Percentiles rank a stretch among this genome's conserved stretches.
These are phyloP conservation scores for Malassezia yamatoensis DNA, from an alignment of 1,284 basidiomycete species.

Conservation along the genomic window DNA sequence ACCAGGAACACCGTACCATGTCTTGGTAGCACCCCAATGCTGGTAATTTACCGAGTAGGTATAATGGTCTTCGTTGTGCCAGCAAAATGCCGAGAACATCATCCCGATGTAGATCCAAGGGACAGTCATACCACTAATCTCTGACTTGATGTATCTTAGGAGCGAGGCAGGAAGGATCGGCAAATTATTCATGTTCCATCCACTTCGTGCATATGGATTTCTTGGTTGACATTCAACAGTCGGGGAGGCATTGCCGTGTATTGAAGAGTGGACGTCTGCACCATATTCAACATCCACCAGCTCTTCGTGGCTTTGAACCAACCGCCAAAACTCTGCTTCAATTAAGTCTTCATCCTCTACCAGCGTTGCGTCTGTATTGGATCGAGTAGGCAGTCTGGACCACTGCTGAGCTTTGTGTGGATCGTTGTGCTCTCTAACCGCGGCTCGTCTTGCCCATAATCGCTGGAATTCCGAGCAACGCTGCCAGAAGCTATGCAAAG, in stretches of 20 bases:
- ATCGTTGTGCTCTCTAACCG: conserved; percentile 10
- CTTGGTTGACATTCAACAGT: conserved; percentile 84
- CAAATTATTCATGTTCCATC: conserved; percentile 97
- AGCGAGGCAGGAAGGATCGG: conserved; percentile 79
- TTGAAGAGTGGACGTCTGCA: conserved; percentile 93
- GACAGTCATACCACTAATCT: conserved; percentile 98
- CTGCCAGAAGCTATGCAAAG: conserved; percentile 78
- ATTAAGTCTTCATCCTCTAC: conserved; percentile 71
- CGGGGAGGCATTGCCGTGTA: conserved; percentile 92
- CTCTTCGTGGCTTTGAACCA: conserved; percentile 77
- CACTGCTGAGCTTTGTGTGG: conserved; percentile 6
- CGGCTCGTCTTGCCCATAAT: conserved; percentile 58
- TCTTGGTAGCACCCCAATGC: conserved; percentile 99
- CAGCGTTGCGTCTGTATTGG: conserved; percentile 41
- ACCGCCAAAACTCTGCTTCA: conserved; percentile 91
- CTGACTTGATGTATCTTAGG: conserved; percentile 83
- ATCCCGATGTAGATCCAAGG: conserved; percentile 99
- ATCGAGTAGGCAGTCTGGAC: conserved; percentile 10
- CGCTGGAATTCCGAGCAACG: conserved; percentile 69
- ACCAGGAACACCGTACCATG: conserved; percentile 97
- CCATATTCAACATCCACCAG: conserved; percentile 98
- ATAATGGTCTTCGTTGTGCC: conserved; percentile 99
- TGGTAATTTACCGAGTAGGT: conserved; percentile 63
- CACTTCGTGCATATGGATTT: conserved; percentile 74
- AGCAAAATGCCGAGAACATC: conserved; percentile 98